Evolutionary conservation across 176 grass and related monocot species (phyloP), one percentile per base, ranked within the genome.

Genomic region (Calamus simplicifolius): DNA sequence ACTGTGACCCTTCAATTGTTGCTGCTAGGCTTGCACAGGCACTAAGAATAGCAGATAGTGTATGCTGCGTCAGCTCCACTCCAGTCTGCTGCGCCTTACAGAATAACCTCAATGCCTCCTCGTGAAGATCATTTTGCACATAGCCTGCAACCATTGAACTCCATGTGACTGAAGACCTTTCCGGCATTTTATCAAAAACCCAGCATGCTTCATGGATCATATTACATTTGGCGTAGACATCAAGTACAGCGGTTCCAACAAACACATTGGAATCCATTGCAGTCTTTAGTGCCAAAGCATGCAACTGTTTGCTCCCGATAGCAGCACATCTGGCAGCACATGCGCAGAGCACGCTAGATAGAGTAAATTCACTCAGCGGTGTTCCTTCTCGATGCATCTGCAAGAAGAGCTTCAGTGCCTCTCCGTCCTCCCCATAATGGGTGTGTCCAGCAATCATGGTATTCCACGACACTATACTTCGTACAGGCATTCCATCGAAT

Each of bases 401-500:
- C 71, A 54, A 66, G 56, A 90, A 90, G 70, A 85, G 71, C 30
- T 67, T 70, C 19, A 85, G 68, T 43, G 75, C 75, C 68, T 85
- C 63, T 29, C 69, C 26, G 66, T 73, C 75, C 25, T 77, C 61
- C 67, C 79, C 79, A 56, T 69, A 72, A 30, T 65, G 66, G 52
- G 60, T 76, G 55, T 85, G 78, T 59, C 74, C 74, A 62, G 78
- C 68, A 76, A 90, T 85, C 78, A 90, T 90, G 64, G 87, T 82
- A 67, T 90, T 85, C 87, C 87, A 90, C 5, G 82, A 85, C 26
- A 90, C 75, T 50, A 64, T 69, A 61, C 68, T 85, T 79, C 87
- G 70, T 27, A 62, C n/a, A 70, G 60, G 57, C 75, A 90, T 79
- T 56, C 64, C 27, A 70, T 90, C 82, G 67, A 90, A 90, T 67